Conservation (phyloP, 371 early-diverging fungal species). For the Mortierella sp. region DNA sequence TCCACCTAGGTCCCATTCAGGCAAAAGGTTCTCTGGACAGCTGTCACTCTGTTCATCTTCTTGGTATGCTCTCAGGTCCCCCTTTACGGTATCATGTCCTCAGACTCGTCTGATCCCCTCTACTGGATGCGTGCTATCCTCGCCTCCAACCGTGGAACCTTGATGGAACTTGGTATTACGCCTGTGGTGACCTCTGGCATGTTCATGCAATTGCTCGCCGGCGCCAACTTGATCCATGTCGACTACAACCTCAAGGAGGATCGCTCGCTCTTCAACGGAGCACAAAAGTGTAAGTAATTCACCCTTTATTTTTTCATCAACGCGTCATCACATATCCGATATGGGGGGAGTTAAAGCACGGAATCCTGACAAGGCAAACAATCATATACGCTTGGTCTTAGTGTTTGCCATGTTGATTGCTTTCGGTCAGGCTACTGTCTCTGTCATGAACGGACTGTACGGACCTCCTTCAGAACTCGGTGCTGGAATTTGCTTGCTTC, state of each 20-base stretch:
- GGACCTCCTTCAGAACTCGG: slow-evolving; percentile 97
- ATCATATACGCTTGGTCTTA: slow-evolving; percentile 18
- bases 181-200: slow-evolving; percentile 99
- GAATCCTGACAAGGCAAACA: no score
- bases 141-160: slow-evolving; percentile 99
- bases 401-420: slow-evolving; percentile 95
- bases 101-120: slow-evolving; percentile 97
- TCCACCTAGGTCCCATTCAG: slow-evolving; percentile 89
- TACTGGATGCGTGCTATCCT: slow-evolving; percentile 99
- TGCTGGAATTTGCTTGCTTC: slow-evolving; percentile 89
- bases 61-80: slow-evolving; percentile 99
- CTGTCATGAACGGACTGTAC: slow-evolving; percentile 98
- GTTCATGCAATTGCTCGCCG: slow-evolving; percentile 99
- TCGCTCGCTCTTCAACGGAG: slow-evolving; percentile 97
- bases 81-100: slow-evolving; percentile 99
- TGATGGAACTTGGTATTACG: slow-evolving; percentile 99
- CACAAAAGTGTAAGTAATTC: slow-evolving; percentile 89
- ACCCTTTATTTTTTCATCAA: neutral
- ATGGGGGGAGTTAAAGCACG: no score
- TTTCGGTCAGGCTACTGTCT: slow-evolving; percentile 98
- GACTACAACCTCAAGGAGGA: slow-evolving; percentile 99
- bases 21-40: slow-evolving; percentile 99
- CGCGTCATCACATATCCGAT: no score
- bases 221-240: slow-evolving; percentile 96
- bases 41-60: slow-evolving; percentile 97